Conservation (phyloP, 2,329 filamentous ascomycete genomes). For the Stylonectria norvegica region DNA sequence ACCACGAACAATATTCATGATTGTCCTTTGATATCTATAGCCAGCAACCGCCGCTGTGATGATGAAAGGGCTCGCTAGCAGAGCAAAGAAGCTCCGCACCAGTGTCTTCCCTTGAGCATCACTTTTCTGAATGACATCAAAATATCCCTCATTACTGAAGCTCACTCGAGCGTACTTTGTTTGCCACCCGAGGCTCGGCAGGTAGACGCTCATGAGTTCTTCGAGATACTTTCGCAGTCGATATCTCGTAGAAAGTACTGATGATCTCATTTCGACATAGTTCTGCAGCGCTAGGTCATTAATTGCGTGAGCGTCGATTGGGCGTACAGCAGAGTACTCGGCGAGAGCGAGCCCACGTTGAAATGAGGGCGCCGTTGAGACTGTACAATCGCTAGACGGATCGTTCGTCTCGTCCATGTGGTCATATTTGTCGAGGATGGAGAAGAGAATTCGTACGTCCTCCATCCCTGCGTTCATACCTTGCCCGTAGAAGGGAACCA, state of each 20-base stretch:
- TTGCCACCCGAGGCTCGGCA: conserved; percentile 79
- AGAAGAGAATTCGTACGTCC: conserved; percentile 86
- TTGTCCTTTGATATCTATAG: conserved; percentile 27
- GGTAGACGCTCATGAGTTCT: conserved; percentile 71
- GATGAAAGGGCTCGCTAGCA: conserved; percentile 33
- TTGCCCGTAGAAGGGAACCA: conserved; percentile 98
- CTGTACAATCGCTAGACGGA: conserved; percentile 31
- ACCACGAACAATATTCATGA: too few relatives aligned
- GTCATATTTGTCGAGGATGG: conserved; percentile 68
- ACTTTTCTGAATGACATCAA: conserved; percentile 70
- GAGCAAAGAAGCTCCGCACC: conserved; percentile 40
- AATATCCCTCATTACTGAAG: conserved; percentile 90
- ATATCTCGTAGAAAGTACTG: conserved; percentile 75
- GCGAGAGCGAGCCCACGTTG: conserved; percentile 64
- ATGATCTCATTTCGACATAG: conserved; percentile 88
- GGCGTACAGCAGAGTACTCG: conserved; percentile 71
- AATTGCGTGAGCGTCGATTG: conserved; percentile 80
- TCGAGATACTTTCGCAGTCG: conserved; percentile 80
- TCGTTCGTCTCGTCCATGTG: conserved; percentile 44
- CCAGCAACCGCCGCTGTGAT: conserved; percentile 22
- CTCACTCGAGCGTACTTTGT: conserved; percentile 92
- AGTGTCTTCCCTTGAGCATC: conserved; percentile 65
- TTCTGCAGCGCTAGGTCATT: conserved; percentile 89
- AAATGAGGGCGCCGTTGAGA: conserved; percentile 43
- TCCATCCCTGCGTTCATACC: conserved; percentile 97